Evolutionary conservation across 1,284 basidiomycete species (phyloP), one percentile per base, ranked within the genome.

Genomic region (Mycosarcoma mackinlayi): DNA sequence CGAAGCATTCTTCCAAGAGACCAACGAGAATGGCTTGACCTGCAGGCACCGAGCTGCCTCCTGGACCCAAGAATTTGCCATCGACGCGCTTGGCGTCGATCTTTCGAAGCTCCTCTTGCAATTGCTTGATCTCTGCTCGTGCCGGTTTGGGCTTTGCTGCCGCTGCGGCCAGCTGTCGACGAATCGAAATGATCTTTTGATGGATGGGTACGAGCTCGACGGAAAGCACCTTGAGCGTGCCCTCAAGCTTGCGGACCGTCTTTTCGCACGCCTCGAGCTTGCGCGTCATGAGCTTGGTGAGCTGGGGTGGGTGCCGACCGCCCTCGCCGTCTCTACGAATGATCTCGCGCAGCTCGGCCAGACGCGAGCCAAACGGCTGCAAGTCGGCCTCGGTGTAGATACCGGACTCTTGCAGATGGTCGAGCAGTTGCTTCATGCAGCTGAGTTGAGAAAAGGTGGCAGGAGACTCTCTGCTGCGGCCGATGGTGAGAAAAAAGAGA

Each of bases 1-100:
- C 94, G 83, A 98, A 99, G 83, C 93, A 96, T 78, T 95, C 93
- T 84, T 98, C 95, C 11, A 99, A 86, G 27, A 98, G 85, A 1
- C 94, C 94, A 13, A 85, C 85, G 3, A 87, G 80, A 28, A 88
- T 83, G 9, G 79, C 83, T 83, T 97, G 94, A 8, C 94, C 95
- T 41, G 91, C 88, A 11, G 94, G 93, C 0, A 97, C 91, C 38
- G 88, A 90, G 6, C 86, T 85, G 37, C 94, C 94, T 18, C 92
- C 92, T 11, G 93, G 93, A 3, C 93, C 93, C 23, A 97, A 86
- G 84, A 97, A 98, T 83, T 96, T 96, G 56, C 94, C 94, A 79
- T 98, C 93, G 7, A 95, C 92, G 14, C 95, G 92, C 85, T 93
- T 92, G 34, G 71, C 60, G 27, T 82, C 91, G 89, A 98, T 96